phyloP scores from a whole-genome alignment of 1,284 basidiomycete genomes.

The Marasmius sp. region DNA sequence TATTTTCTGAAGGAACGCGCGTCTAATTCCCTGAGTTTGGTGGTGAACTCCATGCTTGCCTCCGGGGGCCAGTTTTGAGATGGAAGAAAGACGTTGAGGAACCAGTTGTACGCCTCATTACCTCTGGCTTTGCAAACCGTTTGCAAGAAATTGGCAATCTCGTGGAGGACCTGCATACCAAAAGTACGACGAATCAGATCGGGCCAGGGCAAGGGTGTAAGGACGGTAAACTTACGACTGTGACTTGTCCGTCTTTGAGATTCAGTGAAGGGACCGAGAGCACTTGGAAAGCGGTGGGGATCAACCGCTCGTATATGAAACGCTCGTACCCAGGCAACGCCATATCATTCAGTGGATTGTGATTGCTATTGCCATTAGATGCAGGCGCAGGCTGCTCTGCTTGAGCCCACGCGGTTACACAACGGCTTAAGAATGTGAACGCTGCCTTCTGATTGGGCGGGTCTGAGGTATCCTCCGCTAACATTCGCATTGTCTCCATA shows the following conservation, averaged over 20 bases:
- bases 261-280: constrained; percentile 83
- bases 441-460: constrained; percentile 78
- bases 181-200: neutral
- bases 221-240: constrained; percentile 56
- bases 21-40: constrained; percentile 77
- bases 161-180: constrained; percentile 73
- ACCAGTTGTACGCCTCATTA: constrained; percentile 82
- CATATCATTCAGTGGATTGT: constrained; percentile 25
- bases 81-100: constrained; percentile 82
- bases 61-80: constrained; percentile 85
- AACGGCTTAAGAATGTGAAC: constrained; percentile 79
- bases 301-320: constrained; percentile 88
- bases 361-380: constrained; percentile 38
- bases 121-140: constrained; percentile 78
- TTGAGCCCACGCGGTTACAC: constrained; percentile 80
- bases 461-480: constrained; percentile 78
- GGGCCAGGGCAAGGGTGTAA: neutral
- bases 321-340: constrained; percentile 89
- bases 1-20: constrained; percentile 86
- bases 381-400: constrained; percentile 33
- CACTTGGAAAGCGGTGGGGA: constrained; percentile 84
- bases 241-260: constrained; percentile 83
- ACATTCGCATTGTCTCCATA: constrained; percentile 74
- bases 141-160: constrained; percentile 86
- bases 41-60: constrained; percentile 77